These are phyloP conservation scores for Scutellaria baicalensis DNA, from an alignment of 257 asterid genomes.

Conservation along the genomic window DNA sequence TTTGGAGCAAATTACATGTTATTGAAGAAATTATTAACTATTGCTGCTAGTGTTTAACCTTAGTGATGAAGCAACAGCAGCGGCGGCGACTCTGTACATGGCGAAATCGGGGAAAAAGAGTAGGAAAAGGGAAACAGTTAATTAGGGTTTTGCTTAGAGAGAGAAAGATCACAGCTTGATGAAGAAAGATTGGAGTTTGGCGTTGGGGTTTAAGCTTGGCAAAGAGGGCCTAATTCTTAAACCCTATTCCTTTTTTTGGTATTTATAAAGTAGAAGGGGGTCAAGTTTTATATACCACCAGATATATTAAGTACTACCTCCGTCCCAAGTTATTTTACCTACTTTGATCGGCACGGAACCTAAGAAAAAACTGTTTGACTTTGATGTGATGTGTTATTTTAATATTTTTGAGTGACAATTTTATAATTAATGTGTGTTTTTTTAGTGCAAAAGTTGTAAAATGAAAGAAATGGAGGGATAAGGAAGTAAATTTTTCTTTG, in stretches of 20 bases:
- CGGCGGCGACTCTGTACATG: conserved; percentile 64
- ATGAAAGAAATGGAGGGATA: no score
- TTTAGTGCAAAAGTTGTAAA: no score
- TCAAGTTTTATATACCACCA: no score
- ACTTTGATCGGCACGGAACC: no score
- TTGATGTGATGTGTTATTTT: no score
- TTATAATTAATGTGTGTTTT: no score
- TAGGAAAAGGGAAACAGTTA: not conserved
- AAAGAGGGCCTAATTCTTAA: conserved; percentile 10
- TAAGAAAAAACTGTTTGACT: no score
- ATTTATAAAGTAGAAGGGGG: not conserved
- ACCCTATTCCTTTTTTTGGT: not conserved
- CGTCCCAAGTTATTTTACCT: no score
- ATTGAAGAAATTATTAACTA: not conserved
- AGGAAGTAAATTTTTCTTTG: no score
- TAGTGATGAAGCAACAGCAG: conserved; percentile 53
- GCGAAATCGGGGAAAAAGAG: not conserved
- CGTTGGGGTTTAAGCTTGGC: conserved; percentile 35
- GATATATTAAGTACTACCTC: no score
- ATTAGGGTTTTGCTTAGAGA: not conserved
- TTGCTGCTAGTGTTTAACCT: conserved; percentile 32
- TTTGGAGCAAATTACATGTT: not conserved
- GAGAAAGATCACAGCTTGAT: not conserved
- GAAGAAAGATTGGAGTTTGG: not conserved
- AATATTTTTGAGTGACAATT: no score